phyloP scores from a whole-genome alignment of 2,329 filamentous ascomycete species.

The Pyrenochaeta sp. region DNA sequence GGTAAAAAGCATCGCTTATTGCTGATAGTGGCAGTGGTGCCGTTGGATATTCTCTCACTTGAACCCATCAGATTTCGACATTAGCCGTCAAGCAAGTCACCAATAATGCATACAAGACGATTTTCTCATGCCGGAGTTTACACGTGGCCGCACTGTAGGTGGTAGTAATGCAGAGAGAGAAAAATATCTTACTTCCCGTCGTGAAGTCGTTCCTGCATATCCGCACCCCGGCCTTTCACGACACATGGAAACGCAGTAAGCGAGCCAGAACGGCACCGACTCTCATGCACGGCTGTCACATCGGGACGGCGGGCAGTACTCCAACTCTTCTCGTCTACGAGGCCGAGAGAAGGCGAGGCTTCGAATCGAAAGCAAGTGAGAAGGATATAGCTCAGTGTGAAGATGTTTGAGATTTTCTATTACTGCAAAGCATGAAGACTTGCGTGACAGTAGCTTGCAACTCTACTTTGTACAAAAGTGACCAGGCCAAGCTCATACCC shows the following conservation, averaged over 20 bases:
- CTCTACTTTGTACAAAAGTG: background rate
- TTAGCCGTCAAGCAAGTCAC: background rate
- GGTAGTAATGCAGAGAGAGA: background rate
- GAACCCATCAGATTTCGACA: background rate
- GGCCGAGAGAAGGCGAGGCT: background rate
- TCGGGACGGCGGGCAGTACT: background rate
- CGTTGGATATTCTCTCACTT: background rate
- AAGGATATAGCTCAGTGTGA: background rate
- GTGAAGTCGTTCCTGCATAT: background rate
- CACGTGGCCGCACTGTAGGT: background rate
- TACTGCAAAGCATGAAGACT: no score
- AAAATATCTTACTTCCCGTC: no score
- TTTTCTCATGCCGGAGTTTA: background rate
- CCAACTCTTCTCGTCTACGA: background rate
- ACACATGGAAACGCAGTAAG: constrained; percentile 1
- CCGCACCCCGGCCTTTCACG: background rate
- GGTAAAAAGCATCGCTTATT: background rate
- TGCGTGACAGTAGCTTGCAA: background rate
- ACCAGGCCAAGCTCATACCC: background rate
- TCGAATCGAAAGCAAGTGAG: no score
- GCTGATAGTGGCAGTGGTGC: background rate
- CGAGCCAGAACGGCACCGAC: constrained; percentile 3
- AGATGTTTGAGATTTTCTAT: background rate
- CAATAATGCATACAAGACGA: background rate
- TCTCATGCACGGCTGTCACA: constrained; percentile 3